These are phyloP conservation scores for Fusarium tanahbumbuense DNA, from an alignment of 2,329 filamentous ascomycete genomes.

Conservation along the genomic window DNA sequence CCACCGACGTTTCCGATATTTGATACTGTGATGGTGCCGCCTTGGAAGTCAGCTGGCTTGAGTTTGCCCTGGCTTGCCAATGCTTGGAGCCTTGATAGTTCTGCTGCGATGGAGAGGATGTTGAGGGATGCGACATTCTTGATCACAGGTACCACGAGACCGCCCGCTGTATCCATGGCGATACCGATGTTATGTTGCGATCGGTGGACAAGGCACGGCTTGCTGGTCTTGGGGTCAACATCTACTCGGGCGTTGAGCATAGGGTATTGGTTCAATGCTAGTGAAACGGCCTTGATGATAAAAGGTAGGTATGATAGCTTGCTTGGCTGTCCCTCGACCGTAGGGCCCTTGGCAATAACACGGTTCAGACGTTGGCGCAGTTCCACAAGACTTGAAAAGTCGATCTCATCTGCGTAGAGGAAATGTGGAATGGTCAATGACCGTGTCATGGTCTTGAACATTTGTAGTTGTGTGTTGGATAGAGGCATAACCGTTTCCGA, in stretches of 20 bases:
- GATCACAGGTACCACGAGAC: constrained; percentile 91
- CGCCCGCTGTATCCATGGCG: constrained; percentile 91
- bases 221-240: constrained; percentile 62
- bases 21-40: constrained; percentile 93
- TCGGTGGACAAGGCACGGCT: constrained; percentile 81
- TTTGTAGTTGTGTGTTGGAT: constrained; percentile 84
- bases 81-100: constrained; percentile 78
- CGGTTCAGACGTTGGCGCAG: constrained; percentile 81
- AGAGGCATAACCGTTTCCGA: constrained; percentile 76
- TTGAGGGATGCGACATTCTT: constrained; percentile 82
- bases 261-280: constrained; percentile 84
- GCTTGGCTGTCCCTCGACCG: constrained; percentile 62
- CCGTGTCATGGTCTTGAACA: constrained; percentile 98
- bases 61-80: constrained; percentile 82
- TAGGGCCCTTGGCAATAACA: constrained; percentile 57
- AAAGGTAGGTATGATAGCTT: constrained; percentile 94
- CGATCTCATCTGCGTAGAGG: constrained; percentile 90
- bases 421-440: constrained; percentile 95
- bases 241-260: constrained; percentile 90
- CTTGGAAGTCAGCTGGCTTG: constrained; percentile 77
- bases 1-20: constrained; percentile 97
- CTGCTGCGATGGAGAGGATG: constrained; percentile 80
- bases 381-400: constrained; percentile 78
- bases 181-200: constrained; percentile 94
- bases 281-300: constrained; percentile 93